phyloP scores from a whole-genome alignment of 2,329 filamentous ascomycete species.

The Microdochium nivale region DNA sequence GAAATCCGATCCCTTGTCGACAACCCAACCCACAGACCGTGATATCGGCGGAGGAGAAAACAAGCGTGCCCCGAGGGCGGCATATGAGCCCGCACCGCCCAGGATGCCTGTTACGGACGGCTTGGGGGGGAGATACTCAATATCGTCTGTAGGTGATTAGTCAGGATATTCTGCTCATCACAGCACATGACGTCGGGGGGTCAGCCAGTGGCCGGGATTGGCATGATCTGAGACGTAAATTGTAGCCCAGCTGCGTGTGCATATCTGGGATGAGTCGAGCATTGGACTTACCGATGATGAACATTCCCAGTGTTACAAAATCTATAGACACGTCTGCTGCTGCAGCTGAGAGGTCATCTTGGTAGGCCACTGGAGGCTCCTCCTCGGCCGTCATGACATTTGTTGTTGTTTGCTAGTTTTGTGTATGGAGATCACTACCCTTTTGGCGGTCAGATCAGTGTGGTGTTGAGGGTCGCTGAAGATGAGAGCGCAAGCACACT shows the following conservation, averaged over 20 bases:
- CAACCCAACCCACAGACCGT: slow-evolving; percentile 73
- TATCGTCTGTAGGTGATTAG: slow-evolving; percentile 58
- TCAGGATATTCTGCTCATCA: not conserved
- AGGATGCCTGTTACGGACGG: slow-evolving; percentile 65
- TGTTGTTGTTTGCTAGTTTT: not conserved
- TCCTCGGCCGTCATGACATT: slow-evolving; percentile 13
- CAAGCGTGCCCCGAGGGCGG: slow-evolving; percentile 79
- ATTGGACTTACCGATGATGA: slow-evolving; percentile 55
- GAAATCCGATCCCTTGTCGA: slow-evolving; percentile 86
- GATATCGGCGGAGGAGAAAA: slow-evolving; percentile 66
- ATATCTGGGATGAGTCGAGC: not conserved
- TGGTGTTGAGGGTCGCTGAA: not conserved
- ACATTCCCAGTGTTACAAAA: slow-evolving; percentile 65
- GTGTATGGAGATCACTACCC: not conserved
- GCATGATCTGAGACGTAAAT: not conserved
- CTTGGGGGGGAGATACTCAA: slow-evolving; percentile 68
- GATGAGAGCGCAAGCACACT: not conserved
- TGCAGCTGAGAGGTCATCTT: not conserved
- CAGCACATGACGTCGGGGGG: not conserved
- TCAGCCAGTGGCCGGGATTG: too few relatives aligned
- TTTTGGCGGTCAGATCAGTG: not conserved
- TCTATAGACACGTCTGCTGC: slow-evolving; percentile 38
- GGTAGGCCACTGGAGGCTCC: slow-evolving; percentile 7
- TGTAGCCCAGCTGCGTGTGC: not conserved
- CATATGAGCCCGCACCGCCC: slow-evolving; percentile 84